Conservation (phyloP, 2,329 filamentous ascomycete genomes). For the Helotiales sp. region DNA sequence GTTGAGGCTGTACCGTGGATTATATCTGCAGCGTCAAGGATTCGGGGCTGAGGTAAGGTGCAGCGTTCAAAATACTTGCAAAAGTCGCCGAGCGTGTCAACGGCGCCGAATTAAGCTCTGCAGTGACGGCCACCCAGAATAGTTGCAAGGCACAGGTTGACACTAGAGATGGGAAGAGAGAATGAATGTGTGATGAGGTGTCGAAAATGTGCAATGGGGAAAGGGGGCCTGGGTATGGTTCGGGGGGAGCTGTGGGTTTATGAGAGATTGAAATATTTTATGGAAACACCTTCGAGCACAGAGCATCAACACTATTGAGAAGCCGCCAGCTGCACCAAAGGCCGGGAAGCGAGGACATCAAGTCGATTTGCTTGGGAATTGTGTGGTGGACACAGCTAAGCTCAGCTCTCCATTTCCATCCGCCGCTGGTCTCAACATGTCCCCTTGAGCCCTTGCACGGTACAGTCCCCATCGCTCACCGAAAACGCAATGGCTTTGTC, state of each 20-base stretch:
- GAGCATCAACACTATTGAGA: background rate
- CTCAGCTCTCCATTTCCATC: too few species aligned
- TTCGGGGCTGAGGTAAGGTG: slow-evolving; percentile 7
- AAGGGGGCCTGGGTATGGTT: background rate
- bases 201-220: background rate
- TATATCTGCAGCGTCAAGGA: slow-evolving; percentile 6
- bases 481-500: slow-evolving; percentile 2
- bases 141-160: background rate
- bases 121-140: background rate
- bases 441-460: too few species aligned
- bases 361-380: too few species aligned
- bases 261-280: background rate
- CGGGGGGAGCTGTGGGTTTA: background rate
- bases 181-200: background rate
- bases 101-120: slow-evolving; percentile 8
- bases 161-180: background rate
- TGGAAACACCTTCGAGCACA: background rate
- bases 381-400: background rate
- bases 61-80: background rate
- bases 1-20: slow-evolving; percentile 3
- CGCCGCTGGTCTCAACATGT: slow-evolving; percentile 16
- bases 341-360: background rate
- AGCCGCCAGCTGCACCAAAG: background rate
- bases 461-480: background rate
- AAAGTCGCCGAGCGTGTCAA: slow-evolving; percentile 10